Evolutionary conservation across 2,329 filamentous ascomycete species (phyloP).

Genomic region (Ophiostoma tasmaniense): DNA sequence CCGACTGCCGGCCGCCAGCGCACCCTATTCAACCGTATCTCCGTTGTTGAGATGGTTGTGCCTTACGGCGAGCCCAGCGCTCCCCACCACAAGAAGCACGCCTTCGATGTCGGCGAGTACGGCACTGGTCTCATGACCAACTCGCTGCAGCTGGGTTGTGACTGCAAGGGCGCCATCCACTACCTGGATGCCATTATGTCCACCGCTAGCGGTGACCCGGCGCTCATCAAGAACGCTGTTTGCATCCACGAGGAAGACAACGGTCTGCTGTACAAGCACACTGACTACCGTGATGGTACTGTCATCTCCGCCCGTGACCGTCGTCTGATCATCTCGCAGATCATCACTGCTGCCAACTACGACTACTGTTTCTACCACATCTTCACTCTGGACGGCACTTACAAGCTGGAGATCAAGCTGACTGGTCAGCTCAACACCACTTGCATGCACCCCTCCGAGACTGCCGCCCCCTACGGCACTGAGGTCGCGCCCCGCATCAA

Average conservation of each 20-base stretch:
- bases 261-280: constrained; percentile 90
- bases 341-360: constrained; percentile 94
- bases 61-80: constrained; percentile 77
- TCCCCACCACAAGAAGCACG: constrained; percentile 73
- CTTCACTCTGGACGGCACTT: constrained; percentile 67
- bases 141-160: constrained; percentile 64
- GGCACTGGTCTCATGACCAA: constrained; percentile 80
- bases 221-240: constrained; percentile 84
- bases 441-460: constrained; percentile 68
- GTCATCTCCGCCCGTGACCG: constrained; percentile 77
- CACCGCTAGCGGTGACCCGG: constrained; percentile 63
- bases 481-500: constrained; percentile 88
- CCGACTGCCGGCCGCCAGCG: constrained; percentile 61
- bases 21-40: constrained; percentile 80
- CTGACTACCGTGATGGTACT: constrained; percentile 84
- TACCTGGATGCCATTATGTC: constrained; percentile 86
- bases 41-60: constrained; percentile 88
- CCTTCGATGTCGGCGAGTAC: constrained; percentile 66
- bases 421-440: constrained; percentile 93
- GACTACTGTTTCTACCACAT: constrained; percentile 52
- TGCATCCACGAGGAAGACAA: constrained; percentile 93
- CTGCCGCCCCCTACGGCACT: constrained; percentile 79
- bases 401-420: constrained; percentile 85
- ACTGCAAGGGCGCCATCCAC: constrained; percentile 85
- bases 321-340: constrained; percentile 79